These are phyloP conservation scores for Zizania latifolia DNA, from an alignment of 176 grass and related monocot species.

Conservation along the genomic window DNA sequence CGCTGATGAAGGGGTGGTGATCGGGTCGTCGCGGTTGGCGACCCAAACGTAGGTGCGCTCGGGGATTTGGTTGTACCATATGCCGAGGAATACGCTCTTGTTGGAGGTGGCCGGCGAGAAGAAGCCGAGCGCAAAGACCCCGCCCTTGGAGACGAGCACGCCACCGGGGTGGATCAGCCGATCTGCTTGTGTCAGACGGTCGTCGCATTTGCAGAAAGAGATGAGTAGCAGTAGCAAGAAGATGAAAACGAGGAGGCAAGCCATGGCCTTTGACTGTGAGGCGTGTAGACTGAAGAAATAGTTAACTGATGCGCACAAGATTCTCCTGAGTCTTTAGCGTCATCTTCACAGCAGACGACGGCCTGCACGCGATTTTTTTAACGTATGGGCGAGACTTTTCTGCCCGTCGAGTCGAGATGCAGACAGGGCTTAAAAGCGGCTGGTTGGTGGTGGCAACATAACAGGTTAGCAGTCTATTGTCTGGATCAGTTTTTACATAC, in stretches of 20 bases:
- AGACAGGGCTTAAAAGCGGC: too few species aligned
- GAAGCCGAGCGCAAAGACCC: slow-evolving; percentile 35
- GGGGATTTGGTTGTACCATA: slow-evolving; percentile 38
- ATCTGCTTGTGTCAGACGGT: neutral
- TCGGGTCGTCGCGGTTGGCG: slow-evolving; percentile 38
- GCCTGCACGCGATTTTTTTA: too few species aligned
- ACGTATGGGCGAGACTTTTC: too few species aligned
- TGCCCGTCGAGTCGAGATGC: too few species aligned
- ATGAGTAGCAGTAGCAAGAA: slow-evolving; percentile 6
- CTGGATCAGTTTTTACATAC: too few species aligned
- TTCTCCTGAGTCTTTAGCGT: too few species aligned
- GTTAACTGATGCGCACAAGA: too few species aligned
- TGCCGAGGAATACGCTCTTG: slow-evolving; percentile 13
- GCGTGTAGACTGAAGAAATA: too few species aligned
- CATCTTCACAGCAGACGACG: too few species aligned
- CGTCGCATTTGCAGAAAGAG: slow-evolving; percentile 9
- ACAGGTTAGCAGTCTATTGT: too few species aligned
- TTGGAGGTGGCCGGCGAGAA: slow-evolving; percentile 17
- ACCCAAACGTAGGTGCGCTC: slow-evolving; percentile 22
- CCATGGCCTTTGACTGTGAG: neutral
- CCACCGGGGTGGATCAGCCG: neutral
- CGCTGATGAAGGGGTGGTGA: neutral
- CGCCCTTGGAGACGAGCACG: slow-evolving; percentile 15
- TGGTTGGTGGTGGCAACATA: too few species aligned
- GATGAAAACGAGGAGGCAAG: neutral